These are phyloP conservation scores for Camelina sativa DNA, from an alignment of 345 rosid genomes.

Conservation along the genomic window DNA sequence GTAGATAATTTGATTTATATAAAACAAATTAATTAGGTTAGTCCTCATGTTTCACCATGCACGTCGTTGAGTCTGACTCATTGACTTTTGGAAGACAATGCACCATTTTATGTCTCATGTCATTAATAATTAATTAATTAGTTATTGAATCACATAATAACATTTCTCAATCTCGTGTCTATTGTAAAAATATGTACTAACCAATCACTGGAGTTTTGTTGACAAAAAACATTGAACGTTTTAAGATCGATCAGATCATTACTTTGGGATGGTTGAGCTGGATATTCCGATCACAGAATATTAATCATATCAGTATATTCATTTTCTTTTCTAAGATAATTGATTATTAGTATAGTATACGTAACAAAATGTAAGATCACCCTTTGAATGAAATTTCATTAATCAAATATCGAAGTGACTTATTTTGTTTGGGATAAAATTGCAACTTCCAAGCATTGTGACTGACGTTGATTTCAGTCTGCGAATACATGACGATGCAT, in stretches of 20 bases:
- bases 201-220: background rate
- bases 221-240: background rate
- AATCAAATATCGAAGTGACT: background rate
- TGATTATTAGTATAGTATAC: background rate
- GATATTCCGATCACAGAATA: slow-evolving; percentile 17
- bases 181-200: background rate
- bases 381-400: background rate
- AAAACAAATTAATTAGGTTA: background rate
- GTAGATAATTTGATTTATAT: slow-evolving; percentile 11
- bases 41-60: slow-evolving; percentile 23
- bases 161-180: slow-evolving; percentile 3
- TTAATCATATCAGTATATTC: slow-evolving; percentile 21
- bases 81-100: slow-evolving; percentile 38
- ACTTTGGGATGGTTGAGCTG: slow-evolving; percentile 18
- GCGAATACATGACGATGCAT: slow-evolving; percentile 8
- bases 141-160: background rate
- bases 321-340: slow-evolving; percentile 7
- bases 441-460: slow-evolving; percentile 21
- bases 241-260: background rate
- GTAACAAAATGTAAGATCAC: background rate
- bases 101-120: background rate
- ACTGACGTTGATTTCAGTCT: slow-evolving; percentile 21
- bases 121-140: background rate
- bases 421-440: slow-evolving; percentile 8
- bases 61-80: slow-evolving; percentile 34